These are phyloP conservation scores for Chiua virens DNA, from an alignment of 768 basidiomycete species.

Conservation along the genomic window DNA sequence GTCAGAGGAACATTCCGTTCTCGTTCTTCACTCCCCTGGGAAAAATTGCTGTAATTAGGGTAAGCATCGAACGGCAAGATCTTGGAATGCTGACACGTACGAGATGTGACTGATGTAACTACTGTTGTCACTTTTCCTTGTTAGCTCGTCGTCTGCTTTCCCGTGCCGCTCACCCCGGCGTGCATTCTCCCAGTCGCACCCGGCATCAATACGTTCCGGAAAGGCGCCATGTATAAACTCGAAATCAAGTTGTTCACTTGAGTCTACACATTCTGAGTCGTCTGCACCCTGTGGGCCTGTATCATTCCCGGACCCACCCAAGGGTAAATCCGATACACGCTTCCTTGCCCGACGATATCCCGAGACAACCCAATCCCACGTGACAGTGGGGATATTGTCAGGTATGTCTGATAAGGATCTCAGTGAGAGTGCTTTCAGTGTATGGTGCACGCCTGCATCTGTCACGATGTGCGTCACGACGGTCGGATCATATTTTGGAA, in stretches of 20 bases:
- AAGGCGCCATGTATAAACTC: slow-evolving; percentile 51
- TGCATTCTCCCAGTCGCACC: slow-evolving; percentile 24
- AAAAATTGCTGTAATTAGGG: slow-evolving; percentile 35
- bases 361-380: slow-evolving; percentile 59
- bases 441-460: slow-evolving; percentile 32
- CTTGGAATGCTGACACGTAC: slow-evolving; percentile 32
- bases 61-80: slow-evolving; percentile 9
- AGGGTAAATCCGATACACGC: slow-evolving; percentile 7
- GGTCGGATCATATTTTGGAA: slow-evolving; percentile 55
- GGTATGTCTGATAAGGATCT: slow-evolving; percentile 58
- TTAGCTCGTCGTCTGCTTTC: not conserved
- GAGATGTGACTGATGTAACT: slow-evolving; percentile 48
- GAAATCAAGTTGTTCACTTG: slow-evolving; percentile 29
- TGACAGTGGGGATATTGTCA: slow-evolving; percentile 60
- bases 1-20: slow-evolving; percentile 8
- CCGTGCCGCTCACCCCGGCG: not conserved
- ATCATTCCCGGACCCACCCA: slow-evolving; percentile 7
- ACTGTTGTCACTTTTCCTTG: slow-evolving; percentile 3
- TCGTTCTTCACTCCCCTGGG: slow-evolving; percentile 27
- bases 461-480: slow-evolving; percentile 70
- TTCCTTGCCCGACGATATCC: slow-evolving; percentile 33
- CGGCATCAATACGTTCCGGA: slow-evolving; percentile 46
- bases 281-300: slow-evolving; percentile 6
- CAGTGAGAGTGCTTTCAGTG: slow-evolving; percentile 45
- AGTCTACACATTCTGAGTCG: slow-evolving; percentile 1